phyloP scores from a whole-genome alignment of 768 basidiomycete species.

The Agrocybe pediades region DNA sequence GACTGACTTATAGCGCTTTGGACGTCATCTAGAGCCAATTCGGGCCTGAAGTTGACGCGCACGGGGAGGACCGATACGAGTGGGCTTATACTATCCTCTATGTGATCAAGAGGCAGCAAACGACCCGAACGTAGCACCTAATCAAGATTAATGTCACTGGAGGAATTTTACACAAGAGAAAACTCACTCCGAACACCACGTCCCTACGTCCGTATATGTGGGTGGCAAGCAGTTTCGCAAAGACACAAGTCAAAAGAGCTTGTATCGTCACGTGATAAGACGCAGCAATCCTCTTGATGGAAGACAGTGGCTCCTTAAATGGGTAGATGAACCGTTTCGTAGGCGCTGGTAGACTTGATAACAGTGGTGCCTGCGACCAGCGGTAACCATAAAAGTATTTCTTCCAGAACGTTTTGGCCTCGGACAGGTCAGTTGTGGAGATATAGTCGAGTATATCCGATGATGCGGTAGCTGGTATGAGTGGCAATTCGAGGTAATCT shows the following conservation, averaged over 20 bases:
- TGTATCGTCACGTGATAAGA: conserved; percentile 32
- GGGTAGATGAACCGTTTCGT: conserved; percentile 12
- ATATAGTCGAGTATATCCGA: conserved; percentile 27
- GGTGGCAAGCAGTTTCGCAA: conserved; percentile 25
- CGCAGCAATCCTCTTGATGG: conserved; percentile 24
- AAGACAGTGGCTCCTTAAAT: conserved; percentile 24
- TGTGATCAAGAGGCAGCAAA: conserved; percentile 28
- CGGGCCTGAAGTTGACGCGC: conserved; percentile 24
- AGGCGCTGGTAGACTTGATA: background rate
- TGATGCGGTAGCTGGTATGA: conserved; percentile 6
- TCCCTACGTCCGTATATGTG: conserved; percentile 27
- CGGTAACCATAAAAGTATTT: conserved; percentile 25
- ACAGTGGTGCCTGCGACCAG: conserved; percentile 21
- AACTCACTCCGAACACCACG: conserved; percentile 34
- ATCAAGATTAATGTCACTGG: background rate
- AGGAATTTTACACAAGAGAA: background rate
- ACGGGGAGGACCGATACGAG: conserved; percentile 32
- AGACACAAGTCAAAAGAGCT: conserved; percentile 31
- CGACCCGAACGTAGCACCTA: conserved; percentile 38
- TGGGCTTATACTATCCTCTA: conserved; percentile 29
- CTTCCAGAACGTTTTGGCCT: conserved; percentile 29
- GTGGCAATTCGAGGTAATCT: conserved; percentile 17
- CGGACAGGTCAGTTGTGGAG: conserved; percentile 17
- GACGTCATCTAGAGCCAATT: conserved; percentile 20
- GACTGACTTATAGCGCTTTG: conserved; percentile 27